These are phyloP conservation scores for Fibroporia radiculosa DNA, from an alignment of 768 basidiomycete species.

Conservation along the genomic window DNA sequence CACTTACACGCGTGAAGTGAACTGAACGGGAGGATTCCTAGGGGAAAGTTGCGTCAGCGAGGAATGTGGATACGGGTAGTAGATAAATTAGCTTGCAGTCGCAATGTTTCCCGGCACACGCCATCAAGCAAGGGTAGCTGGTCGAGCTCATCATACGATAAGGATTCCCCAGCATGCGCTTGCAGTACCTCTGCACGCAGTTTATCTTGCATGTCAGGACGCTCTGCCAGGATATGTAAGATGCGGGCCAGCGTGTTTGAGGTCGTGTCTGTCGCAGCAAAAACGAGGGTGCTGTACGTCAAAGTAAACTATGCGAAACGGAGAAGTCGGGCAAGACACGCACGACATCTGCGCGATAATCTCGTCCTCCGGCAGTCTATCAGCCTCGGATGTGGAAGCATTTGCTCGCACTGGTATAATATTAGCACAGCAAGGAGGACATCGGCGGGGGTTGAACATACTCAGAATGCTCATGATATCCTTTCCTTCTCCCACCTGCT, in stretches of 20 bases:
- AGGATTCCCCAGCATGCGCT: slow-evolving; percentile 1
- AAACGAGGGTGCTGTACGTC: slow-evolving; percentile 15
- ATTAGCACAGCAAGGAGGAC: neutral
- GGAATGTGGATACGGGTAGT: too few species aligned
- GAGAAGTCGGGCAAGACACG: neutral
- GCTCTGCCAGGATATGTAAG: slow-evolving; percentile 17
- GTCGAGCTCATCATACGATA: slow-evolving; percentile 16
- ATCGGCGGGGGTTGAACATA: neutral
- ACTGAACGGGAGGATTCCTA: slow-evolving; percentile 38
- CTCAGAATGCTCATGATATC: slow-evolving; percentile 38
- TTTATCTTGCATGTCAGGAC: slow-evolving; percentile 19
- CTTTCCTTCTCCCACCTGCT: slow-evolving; percentile 22
- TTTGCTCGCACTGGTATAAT: slow-evolving; percentile 32
- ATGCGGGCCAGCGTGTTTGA: slow-evolving; percentile 17
- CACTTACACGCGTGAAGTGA: slow-evolving; percentile 11
- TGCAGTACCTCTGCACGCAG: slow-evolving; percentile 16
- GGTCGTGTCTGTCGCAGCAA: slow-evolving; percentile 22
- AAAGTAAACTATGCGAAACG: neutral
- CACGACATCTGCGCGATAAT: slow-evolving; percentile 32
- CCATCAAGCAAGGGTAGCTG: slow-evolving; percentile 57
- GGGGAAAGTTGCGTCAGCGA: neutral
- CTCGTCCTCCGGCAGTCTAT: slow-evolving; percentile 24
- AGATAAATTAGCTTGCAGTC: slow-evolving; percentile 24
- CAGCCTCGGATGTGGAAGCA: slow-evolving; percentile 20
- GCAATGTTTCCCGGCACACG: slow-evolving; percentile 51